Conservation (phyloP, 2,329 filamentous ascomycete genomes). For the Sphaerulina populicola region DNA sequence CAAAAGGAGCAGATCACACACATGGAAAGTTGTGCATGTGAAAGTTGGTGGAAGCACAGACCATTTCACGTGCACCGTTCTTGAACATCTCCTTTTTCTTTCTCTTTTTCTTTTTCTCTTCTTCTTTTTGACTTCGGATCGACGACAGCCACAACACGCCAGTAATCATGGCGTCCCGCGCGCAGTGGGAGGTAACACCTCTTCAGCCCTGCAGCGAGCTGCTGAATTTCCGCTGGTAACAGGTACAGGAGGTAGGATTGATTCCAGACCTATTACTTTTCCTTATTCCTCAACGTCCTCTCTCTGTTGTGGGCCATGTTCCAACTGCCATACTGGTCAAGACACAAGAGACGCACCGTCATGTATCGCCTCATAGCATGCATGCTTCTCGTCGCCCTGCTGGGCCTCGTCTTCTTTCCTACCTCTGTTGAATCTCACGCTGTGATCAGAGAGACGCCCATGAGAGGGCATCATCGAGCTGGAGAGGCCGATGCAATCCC, state of each 20-base stretch:
- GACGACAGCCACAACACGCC: not conserved
- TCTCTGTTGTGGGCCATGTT: not conserved
- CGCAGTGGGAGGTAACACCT: not conserved
- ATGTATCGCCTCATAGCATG: not conserved
- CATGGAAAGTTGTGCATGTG: slow-evolving; percentile 3
- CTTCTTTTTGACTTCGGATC: not conserved
- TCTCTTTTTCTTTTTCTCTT: not conserved
- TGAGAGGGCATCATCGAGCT: not conserved
- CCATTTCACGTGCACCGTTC: not conserved
- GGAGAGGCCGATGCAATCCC: not conserved
- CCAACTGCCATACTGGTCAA: not conserved
- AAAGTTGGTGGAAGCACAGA: slow-evolving; percentile 1
- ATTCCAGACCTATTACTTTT: not conserved
- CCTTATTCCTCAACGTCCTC: no score
- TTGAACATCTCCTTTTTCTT: not conserved
- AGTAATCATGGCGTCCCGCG: not conserved
- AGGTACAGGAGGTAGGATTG: no score
- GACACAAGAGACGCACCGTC: not conserved
- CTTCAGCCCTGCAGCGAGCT: not conserved
- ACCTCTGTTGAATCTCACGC: not conserved
- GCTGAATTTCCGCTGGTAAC: not conserved
- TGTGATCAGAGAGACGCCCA: not conserved
- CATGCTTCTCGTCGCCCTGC: not conserved
- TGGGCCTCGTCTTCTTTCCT: not conserved
- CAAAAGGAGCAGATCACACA: not conserved